A percentile compares a stretch with the other conserved stretches of the same genome.
Conservation (phyloP, 2,329 filamentous ascomycete genomes). For the Cyclaneusma minus region DNA sequence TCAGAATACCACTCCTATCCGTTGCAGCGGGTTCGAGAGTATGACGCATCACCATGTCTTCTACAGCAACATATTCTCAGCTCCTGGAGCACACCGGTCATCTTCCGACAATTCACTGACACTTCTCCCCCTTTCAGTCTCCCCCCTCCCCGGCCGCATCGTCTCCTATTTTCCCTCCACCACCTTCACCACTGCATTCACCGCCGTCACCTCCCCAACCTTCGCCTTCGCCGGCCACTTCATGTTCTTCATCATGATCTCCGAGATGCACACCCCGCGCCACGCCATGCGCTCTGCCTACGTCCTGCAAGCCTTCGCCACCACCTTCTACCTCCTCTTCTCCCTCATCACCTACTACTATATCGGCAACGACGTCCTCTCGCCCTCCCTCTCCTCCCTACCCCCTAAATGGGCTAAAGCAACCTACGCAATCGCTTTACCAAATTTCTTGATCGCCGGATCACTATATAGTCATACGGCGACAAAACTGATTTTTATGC, state of each 20-base stretch:
- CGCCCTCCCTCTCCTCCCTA: conserved; percentile 47
- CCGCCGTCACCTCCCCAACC: conserved; percentile 37
- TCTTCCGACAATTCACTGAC: conserved; percentile 32
- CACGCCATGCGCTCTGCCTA: conserved; percentile 42
- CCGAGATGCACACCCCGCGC: conserved; percentile 36
- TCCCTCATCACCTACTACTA: conserved; percentile 53
- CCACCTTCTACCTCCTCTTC: conserved; percentile 44
- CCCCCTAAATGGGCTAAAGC: conserved; percentile 37
- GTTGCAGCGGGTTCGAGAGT: no score
- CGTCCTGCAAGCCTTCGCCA: conserved; percentile 40
- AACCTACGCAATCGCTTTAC: conserved; percentile 51
- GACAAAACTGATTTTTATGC: conserved; percentile 47
- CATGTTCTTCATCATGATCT: conserved; percentile 43
- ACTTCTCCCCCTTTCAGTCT: conserved; percentile 25
- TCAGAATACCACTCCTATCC: no score
- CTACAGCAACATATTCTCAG: no score
- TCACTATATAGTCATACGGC: conserved; percentile 55
- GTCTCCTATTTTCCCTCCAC: conserved; percentile 23
- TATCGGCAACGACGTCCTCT: conserved; percentile 42
- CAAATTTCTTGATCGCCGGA: conserved; percentile 55
- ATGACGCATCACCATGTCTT: no score
- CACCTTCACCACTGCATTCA: conserved; percentile 27
- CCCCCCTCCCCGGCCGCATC: conserved; percentile 1
- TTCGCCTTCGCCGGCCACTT: conserved; percentile 43
- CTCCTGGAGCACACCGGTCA: conserved; percentile 33